These are phyloP conservation scores for Hygrocybe coccinea DNA, from an alignment of 768 basidiomycete genomes.

Conservation along the genomic window DNA sequence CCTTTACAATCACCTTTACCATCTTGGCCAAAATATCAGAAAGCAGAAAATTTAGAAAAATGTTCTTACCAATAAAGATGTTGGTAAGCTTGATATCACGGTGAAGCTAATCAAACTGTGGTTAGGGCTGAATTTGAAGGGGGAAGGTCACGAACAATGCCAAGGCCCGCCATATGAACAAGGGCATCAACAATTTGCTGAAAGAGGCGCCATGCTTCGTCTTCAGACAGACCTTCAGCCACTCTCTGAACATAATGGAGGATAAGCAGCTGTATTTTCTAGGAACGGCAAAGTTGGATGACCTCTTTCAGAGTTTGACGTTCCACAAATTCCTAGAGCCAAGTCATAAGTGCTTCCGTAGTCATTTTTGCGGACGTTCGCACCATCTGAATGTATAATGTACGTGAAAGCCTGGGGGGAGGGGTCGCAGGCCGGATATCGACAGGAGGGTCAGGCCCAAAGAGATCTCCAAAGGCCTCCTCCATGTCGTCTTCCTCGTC, in stretches of 20 bases:
- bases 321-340: constrained; percentile 76
- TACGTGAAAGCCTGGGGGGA: constrained; percentile 42
- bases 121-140: background rate
- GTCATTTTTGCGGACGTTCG: constrained; percentile 7
- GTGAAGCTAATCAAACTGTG: constrained; percentile 46
- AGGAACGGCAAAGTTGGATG: background rate
- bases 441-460: constrained; percentile 24
- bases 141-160: constrained; percentile 55
- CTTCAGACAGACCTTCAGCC: constrained; percentile 74
- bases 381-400: constrained; percentile 94
- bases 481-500: constrained; percentile 29
- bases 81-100: constrained; percentile 91
- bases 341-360: background rate
- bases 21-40: constrained; percentile 40
- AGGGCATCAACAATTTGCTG: constrained; percentile 87
- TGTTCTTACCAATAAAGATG: constrained; percentile 76
- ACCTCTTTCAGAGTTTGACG: constrained; percentile 87
- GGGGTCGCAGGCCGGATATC: constrained; percentile 11
- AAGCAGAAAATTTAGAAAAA: background rate
- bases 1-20: constrained; percentile 82
- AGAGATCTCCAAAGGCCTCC: constrained; percentile 36
- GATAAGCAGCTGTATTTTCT: background rate
- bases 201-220: constrained; percentile 86
- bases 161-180: constrained; percentile 80
- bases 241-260: constrained; percentile 44